Evolutionary conservation across 768 basidiomycete genomes (phyloP), one percentile per base, ranked within the genome.

Genomic region (Lentinus brumalis): DNA sequence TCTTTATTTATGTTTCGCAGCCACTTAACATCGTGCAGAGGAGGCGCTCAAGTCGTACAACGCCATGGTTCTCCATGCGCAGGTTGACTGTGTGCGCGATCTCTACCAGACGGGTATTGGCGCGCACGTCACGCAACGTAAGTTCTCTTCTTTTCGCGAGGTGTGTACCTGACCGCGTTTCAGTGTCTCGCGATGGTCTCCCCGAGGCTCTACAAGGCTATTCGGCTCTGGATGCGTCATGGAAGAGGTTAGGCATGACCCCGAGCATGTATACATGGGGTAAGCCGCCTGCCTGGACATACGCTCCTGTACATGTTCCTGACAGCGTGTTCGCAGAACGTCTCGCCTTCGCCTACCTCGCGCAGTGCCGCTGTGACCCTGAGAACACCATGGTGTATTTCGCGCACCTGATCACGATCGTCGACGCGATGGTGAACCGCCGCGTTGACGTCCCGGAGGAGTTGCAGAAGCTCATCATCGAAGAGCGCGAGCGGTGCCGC

Each of bases 351-450:
- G 91, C 86, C 1, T 94, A 94, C 67, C 74, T 87, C 57, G 87
- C 90, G 0, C 91, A 94, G 72, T 89, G 86, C 69, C 88, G 91
- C 60, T 94, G 92, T 72, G 86, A 93, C 67, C 90, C 91, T 32
- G 76, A 73, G 3, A 74, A 79, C 40, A 92, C 91, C 0, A 64
- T 84, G 4, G 70, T 75, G 14, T 89, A 92, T 71, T 92, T 91
- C 71, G 81, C 83, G 2, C 77, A 79, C 55, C 74, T 93, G 44
- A 78, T 76, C 32, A 73, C 74, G 44, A 77, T 92, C 55, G 77
- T 86, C 14, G 75, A 77, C 56, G 71, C 76, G 15, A 76, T 91
- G 60, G 75, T 83, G 55, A 76, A 77, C 51, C 75, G 80, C 56
- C 80, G 80, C 32, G 78, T 84, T 73, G 65, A 82, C 75, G 60